Evolutionary conservation across 192 early-diverging fungal genomes (phyloP).

Genomic region (Rhizoclosmatium globosum): DNA sequence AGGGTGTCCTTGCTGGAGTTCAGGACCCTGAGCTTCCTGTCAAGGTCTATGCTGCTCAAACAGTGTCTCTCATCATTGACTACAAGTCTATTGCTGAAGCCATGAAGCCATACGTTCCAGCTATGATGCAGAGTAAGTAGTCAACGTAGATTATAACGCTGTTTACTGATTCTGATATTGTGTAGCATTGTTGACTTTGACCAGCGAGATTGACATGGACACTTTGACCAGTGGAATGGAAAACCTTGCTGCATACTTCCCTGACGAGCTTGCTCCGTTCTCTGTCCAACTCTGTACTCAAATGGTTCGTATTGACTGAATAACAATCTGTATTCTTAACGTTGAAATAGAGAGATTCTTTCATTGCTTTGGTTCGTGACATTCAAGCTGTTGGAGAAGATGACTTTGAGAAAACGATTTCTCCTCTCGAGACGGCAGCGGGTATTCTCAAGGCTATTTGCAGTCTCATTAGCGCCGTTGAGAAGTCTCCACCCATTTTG

Average conservation of each 20-base stretch:
- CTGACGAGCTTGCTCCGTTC: constrained; percentile 90
- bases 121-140: constrained; percentile 79
- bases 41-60: constrained; percentile 84
- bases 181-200: constrained; percentile 78
- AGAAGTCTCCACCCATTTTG: constrained; percentile 82
- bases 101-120: constrained; percentile 80
- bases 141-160: constrained; percentile 7
- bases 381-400: constrained; percentile 60
- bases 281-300: constrained; percentile 88
- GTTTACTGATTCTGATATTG: constrained; percentile 4
- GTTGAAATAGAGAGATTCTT: constrained; percentile 72
- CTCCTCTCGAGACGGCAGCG: constrained; percentile 37
- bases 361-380: constrained; percentile 83
- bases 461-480: constrained; percentile 84
- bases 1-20: constrained; percentile 57
- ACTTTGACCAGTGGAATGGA: constrained; percentile 88
- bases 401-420: constrained; percentile 45
- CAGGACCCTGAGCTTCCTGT: constrained; percentile 87
- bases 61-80: constrained; percentile 80
- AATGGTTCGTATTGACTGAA: constrained; percentile 55
- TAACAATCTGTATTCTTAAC: background rate
- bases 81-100: constrained; percentile 76
- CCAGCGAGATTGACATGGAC: constrained; percentile 94
- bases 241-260: constrained; percentile 89
- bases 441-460: constrained; percentile 81